phyloP scores from a whole-genome alignment of 768 basidiomycete species.

The Suillus occidentalis region DNA sequence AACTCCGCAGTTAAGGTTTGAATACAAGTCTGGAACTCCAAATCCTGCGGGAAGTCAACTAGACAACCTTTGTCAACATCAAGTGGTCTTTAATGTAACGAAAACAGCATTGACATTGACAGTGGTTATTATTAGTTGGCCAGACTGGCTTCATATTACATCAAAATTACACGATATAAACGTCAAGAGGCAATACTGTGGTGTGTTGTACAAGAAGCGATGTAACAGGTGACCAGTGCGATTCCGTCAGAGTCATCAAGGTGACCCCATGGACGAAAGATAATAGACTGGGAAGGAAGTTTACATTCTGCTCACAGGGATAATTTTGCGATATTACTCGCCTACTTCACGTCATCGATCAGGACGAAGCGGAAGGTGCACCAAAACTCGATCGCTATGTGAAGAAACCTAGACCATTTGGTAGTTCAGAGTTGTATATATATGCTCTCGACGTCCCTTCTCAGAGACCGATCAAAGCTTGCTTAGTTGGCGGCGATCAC shows the following conservation, averaged over 20 bases:
- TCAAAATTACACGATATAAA: not conserved
- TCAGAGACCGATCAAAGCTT: not conserved
- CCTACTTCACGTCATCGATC: not conserved
- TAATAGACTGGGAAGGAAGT: not conserved
- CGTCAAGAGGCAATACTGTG: not conserved
- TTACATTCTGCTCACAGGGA: not conserved
- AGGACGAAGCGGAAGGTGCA: not conserved
- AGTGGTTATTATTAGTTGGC: not conserved
- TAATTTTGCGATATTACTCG: not conserved
- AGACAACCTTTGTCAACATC: too few species aligned
- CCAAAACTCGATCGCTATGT: not conserved
- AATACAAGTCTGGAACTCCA: too few species aligned
- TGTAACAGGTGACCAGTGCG: not conserved
- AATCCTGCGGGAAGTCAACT: too few species aligned
- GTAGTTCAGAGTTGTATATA: not conserved
- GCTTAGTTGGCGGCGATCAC: not conserved
- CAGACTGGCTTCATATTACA: not conserved
- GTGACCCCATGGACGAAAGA: not conserved
- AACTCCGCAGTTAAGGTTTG: too few species aligned
- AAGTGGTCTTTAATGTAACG: not conserved
- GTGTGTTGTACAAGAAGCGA: not conserved
- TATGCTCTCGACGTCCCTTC: not conserved
- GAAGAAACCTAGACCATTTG: not conserved
- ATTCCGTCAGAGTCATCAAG: not conserved
- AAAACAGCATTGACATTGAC: not conserved